Conservation (phyloP, 78 protist genomes). For the Parvularia atlantis region DNA sequence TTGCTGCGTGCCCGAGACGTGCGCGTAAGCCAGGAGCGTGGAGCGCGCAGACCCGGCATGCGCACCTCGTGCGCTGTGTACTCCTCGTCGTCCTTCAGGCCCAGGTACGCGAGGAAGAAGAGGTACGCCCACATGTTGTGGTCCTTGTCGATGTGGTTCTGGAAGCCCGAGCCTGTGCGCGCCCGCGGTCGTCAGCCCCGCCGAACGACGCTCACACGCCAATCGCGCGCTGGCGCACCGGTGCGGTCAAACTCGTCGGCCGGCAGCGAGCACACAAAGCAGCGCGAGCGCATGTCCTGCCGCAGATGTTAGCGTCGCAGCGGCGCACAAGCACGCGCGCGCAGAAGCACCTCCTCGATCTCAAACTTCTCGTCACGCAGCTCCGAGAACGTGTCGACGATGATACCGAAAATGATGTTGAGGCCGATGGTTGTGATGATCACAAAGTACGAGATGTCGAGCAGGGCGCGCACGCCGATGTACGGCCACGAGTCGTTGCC, state of each 20-base stretch:
- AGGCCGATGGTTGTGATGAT: slow-evolving; percentile 18
- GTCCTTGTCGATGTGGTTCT: slow-evolving; percentile 27
- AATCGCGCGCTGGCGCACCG: background rate
- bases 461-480: background rate
- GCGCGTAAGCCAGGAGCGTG: background rate
- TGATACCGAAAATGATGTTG: slow-evolving; percentile 43
- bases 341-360: slow-evolving; percentile 11
- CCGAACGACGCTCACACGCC: background rate
- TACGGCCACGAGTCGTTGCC: too few species aligned
- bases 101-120: slow-evolving; percentile 17
- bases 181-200: background rate
- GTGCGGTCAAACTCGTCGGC: too few species aligned
- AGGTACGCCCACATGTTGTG: slow-evolving; percentile 55
- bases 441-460: slow-evolving; percentile 16
- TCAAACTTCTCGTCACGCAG: slow-evolving; percentile 28
- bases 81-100: slow-evolving; percentile 19
- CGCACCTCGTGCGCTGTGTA: slow-evolving; percentile 24
- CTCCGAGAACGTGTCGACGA: slow-evolving; percentile 39
- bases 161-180: slow-evolving; percentile 16
- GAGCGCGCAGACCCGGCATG: background rate
- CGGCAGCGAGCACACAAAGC: too few species aligned
- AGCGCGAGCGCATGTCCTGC: background rate
- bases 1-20: background rate
- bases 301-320: too few species aligned
- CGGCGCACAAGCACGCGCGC: slow-evolving; percentile 21